Conservation (phyloP, 163 green algal genomes). For the Scenedesmus sp. region DNA sequence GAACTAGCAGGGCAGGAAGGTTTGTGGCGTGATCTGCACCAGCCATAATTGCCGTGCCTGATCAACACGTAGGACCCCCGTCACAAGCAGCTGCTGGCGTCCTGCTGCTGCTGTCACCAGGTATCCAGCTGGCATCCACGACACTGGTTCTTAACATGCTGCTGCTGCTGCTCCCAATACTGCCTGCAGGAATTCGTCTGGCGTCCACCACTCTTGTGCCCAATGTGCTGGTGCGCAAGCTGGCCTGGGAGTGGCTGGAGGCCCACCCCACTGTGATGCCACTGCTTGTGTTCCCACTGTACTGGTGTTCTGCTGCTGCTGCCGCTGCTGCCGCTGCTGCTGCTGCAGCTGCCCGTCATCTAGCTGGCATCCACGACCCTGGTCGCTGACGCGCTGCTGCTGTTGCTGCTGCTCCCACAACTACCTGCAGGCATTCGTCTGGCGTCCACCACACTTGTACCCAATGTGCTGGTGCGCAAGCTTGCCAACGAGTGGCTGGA, state of each 20-base stretch:
- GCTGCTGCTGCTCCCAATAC: no score
- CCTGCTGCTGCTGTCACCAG: not conserved
- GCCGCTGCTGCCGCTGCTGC: not conserved
- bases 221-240: slow-evolving; percentile 8
- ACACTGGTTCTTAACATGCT: no score
- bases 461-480: slow-evolving; percentile 21
- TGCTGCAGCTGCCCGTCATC: not conserved
- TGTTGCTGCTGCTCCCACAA: no score
- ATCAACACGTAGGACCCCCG: no score
- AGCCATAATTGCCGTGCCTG: no score
- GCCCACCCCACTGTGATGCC: not conserved
- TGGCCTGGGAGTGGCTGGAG: not conserved
- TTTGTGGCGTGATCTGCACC: no score
- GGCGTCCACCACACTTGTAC: not conserved
- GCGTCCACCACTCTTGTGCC: not conserved
- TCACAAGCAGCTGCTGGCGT: no score
- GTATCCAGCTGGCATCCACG: no score
- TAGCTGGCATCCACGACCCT: no score
- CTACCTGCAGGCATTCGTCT: slow-evolving; percentile 4
- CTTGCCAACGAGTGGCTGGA: not conserved
- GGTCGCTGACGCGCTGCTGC: no score
- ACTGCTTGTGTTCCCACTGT: not conserved
- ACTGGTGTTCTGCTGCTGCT: not conserved
- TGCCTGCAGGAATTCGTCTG: not conserved
- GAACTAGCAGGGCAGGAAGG: no score